Evolutionary conservation across 768 basidiomycete species (phyloP), one percentile per base, ranked within the genome.

Genomic region (Tephrocybe rancida): DNA sequence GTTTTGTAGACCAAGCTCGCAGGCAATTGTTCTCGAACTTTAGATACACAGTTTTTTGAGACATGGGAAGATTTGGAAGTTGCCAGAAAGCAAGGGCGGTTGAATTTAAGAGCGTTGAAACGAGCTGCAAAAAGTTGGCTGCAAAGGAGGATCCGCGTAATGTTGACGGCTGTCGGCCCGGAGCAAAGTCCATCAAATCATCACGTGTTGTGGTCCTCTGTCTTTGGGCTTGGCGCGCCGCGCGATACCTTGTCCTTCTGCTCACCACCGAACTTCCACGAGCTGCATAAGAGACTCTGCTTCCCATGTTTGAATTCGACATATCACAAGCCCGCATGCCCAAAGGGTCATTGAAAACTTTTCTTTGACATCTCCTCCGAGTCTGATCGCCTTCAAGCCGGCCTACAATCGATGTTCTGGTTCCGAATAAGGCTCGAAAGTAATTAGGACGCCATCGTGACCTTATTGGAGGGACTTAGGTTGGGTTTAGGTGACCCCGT

Each of bases 391-490:
- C 53, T 32, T 10, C 29, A 48, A 24, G 26, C 13, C 18, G 37
- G 21, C 30, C 34, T 1, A 19, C 18, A 34, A 50, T n/a, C n/a
- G n/a, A n/a, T n/a, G 48, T 13, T 30, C 5, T 30, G 29, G 29
- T 5, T 13, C 24, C 48, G 43, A 50, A 50, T 43, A 44, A 30
- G 45, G 18, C 24, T 22, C 24, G 29, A 30, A 30, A 13, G 13
- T 13, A 13, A 13, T 30, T 13, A 30, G 7, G 13, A 13, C 29
- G 26, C 25, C 42, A 60, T 38, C 52, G 45, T 54, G 56, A 58
- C 44, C 38, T 18, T 58, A 50, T 48, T 52, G 37, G 58, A 59
- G 43, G 46, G 52, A 52, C 19, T 30, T 16, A 18, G 46, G 19
- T 37, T 48, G 45, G 10, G 34, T 51, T 44, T 44, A 37, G 16